phyloP scores from a whole-genome alignment of 108 stramenopile species.

The Nannochloropsis gaditana region DNA sequence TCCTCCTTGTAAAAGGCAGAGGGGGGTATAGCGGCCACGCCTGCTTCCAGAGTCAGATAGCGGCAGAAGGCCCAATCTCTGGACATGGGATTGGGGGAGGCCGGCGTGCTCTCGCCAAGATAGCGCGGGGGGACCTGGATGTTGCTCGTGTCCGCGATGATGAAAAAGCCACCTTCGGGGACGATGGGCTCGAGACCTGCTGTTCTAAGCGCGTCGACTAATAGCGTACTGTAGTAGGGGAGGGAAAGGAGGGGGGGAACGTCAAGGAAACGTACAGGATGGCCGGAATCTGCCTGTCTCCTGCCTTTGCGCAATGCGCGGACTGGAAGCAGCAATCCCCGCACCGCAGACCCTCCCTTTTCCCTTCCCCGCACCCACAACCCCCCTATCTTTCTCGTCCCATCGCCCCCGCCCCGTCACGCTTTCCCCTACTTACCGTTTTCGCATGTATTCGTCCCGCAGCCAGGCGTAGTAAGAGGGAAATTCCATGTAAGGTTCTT shows the following conservation, averaged over 20 bases:
- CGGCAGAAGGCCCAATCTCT: slow-evolving; percentile 65
- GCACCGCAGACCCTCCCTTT: background rate
- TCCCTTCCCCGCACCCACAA: too few relatives aligned
- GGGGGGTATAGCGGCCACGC: slow-evolving; percentile 80
- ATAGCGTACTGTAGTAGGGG: background rate
- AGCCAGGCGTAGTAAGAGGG: background rate
- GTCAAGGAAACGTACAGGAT: background rate
- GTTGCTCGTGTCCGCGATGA: slow-evolving; percentile 67
- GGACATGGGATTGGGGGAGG: slow-evolving; percentile 13
- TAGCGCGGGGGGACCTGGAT: slow-evolving; percentile 27
- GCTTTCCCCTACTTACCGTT: slow-evolving; percentile 18
- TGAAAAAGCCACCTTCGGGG: slow-evolving; percentile 78
- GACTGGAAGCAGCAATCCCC: too few relatives aligned
- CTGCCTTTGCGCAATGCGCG: too few relatives aligned
- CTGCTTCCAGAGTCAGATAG: slow-evolving; percentile 74
- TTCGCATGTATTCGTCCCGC: background rate
- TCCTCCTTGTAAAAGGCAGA: slow-evolving; percentile 69
- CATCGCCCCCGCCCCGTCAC: background rate
- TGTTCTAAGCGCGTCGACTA: slow-evolving; percentile 53
- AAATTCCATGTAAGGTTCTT: slow-evolving; percentile 66
- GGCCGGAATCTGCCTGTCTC: too few relatives aligned
- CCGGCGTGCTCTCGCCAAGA: background rate
- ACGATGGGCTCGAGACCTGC: slow-evolving; percentile 62
- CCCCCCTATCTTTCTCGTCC: too few relatives aligned
- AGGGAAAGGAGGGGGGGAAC: background rate